Evolutionary conservation across 192 early-diverging fungal species (phyloP).

Genomic region (Allomyces macrogynus): DNA sequence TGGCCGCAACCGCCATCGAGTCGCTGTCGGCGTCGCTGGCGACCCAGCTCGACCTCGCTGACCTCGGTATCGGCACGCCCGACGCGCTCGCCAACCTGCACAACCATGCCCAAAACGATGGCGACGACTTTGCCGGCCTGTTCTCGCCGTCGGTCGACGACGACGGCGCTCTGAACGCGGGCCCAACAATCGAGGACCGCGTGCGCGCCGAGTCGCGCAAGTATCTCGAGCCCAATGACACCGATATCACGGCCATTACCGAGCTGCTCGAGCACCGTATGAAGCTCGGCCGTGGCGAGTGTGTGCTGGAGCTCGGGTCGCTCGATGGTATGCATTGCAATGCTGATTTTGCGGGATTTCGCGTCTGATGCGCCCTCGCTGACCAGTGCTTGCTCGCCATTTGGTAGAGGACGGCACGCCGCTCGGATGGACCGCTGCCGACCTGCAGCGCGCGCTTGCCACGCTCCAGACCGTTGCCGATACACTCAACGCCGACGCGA

Average conservation of each 20-base stretch:
- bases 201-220: not conserved
- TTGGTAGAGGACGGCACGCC: not conserved
- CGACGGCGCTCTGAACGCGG: not conserved
- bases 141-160: not conserved
- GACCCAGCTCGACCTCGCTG: not conserved
- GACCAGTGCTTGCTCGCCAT: no score
- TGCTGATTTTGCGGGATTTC: no score
- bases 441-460: slow-evolving; percentile 11
- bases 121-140: not conserved
- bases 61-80: not conserved
- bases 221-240: not conserved
- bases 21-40: not conserved
- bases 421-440: slow-evolving; percentile 6
- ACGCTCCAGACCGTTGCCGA: slow-evolving; percentile 12
- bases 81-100: not conserved
- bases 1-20: not conserved
- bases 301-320: not conserved
- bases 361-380: no score
- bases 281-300: not conserved
- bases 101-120: not conserved
- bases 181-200: not conserved
- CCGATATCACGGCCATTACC: not conserved
- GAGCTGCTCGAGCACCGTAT: not conserved
- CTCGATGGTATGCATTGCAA: not conserved
- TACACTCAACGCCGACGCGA: slow-evolving; percentile 16